Evolutionary conservation across 1,284 basidiomycete genomes (phyloP), one percentile per base, ranked within the genome.

Genomic region (Puccinia novopanici): DNA sequence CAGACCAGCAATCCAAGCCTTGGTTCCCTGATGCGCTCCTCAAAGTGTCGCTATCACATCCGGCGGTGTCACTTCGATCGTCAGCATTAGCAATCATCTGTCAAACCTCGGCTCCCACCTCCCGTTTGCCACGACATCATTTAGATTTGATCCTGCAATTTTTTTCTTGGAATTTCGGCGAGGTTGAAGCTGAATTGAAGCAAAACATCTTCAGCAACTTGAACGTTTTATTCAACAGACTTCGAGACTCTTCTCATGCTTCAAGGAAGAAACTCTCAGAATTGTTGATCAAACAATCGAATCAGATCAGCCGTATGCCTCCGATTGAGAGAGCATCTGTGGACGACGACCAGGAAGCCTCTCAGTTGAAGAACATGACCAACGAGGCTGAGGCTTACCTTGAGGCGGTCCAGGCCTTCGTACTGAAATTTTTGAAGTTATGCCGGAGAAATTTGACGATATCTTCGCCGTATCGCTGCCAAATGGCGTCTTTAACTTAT

Each of bases 401-500:
- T 22, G 15, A 72, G 37, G 48, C 50, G 24, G 59, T 73, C 19
- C 37, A 72, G 22, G 10, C 55, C n/a, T 80, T 80, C 40, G 48
- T 80, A 3, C n/a, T 37, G 10, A 50, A 55, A 65, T 73, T 80
- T 13, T 22, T 61, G 24, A 73, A 27, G 22, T 48, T 80, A 22
- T 80, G 78, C 45, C 55, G 57, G 24, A 40, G 17, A 2, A 80
- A 80, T 42, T 54, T 72, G 13, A 73, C 68, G 13, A 48, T 63
- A 17, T 72, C 55, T 67, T 61, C 68, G 40, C 68, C 78, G 19
- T 80, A 80, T 73, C 78, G 78, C 2, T 59, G 55, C 50, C 78
- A 80, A 80, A 73, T 80, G 37, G 55, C 78, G n/a, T 80, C 42
- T 67, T 70, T 80, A 48, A 63, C 34, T 27, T 80, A 80, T 73